Evolutionary conservation across 2,329 filamentous ascomycete species (phyloP), one percentile per base, ranked within the genome.

Genomic region (Periconia sp.): DNA sequence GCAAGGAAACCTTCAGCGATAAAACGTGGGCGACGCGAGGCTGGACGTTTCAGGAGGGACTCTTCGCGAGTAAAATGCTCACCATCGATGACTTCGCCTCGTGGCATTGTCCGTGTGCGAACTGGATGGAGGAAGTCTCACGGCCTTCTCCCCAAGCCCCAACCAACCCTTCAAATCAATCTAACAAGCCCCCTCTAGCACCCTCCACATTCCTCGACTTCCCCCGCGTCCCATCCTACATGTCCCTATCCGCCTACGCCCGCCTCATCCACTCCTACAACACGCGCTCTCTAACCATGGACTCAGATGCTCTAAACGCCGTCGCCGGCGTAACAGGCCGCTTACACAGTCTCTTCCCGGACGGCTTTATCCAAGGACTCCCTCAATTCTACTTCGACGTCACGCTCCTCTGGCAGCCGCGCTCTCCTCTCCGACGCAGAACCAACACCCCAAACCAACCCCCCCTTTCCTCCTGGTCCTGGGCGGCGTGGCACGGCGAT

Each of bases 371-470:
- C 6, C 53, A 51, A 27, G 60, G 60, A 3, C 30, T 62, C 6
- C 56, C 60, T 42, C 46, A 55, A 49, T 52, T 57, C 46, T 57
- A 53, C 47, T 57, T 61, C 40, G 60, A 63, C 40, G 42, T 52
- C 2, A 53, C 53, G 9, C 46, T 62, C 17, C 48, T 60, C 27
- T 62, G 59, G 59, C 48, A 55, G 37, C 53, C 49, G 23, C 42
- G 20, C 11, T 46, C 47, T 42, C 47, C 47, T 18, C 45, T 53
- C n/a, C 50, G 50, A 18, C 50, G 44, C 11, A 47, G 50, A 27
- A 41, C 41, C 18, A n/a, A 41, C 23, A 27, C 41, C 27, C 18
- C 51, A 8, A 7, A 35, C 46, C 35, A 19, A n/a, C 35, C 43
- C 13, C 3, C 45, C 27, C 46, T 50, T 23, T 50, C 52, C 17